Evolutionary conservation across 352 stramenopile genomes (phyloP), one percentile per base, ranked within the genome.

Genomic region (Plasmopara muralis): DNA sequence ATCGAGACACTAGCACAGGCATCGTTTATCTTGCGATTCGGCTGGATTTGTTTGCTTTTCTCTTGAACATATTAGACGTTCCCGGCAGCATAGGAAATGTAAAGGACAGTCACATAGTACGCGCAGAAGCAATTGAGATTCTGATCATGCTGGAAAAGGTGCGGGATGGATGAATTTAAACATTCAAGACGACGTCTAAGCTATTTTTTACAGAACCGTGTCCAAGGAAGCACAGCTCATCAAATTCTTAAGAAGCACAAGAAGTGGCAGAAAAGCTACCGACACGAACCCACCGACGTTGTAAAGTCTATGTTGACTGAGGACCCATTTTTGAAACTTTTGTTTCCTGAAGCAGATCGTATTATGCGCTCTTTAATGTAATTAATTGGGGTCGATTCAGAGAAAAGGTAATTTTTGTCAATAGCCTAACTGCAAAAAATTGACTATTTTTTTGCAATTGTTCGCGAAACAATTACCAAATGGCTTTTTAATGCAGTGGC

Each of bases 211-310:
- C 18, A 79, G 71, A 77, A 94, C 54, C 74, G 70, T 12, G 58
- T 85, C 13, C 83, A 94, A 62, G 68, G 70, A n/a, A 71, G 43
- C 33, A 75, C 75, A 0, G 83, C 83, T 0, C 82, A 89, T 37
- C 72, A 91, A 46, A 80, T 92, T 34, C 44, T 94, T 14, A 94
- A 91, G 50, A 94, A 90, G 53, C 69, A 92, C 67, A 94, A 91
- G 48, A 89, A 89, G 45, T 94, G 83, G 83, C 74, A 88, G 48
- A 94, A 94, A 57, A 85, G 74, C 45, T 89, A 81, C 50, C 73
- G 73, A 13, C 72, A 65, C 52, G 74, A 85, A 64, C 30, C 60
- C 30, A 83, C 67, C 0, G 64, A 77, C n/a, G 60, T 67, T 18
- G 43, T 85, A 15, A 68, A 55, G 45, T 62, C 66, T 13, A 64